These are phyloP conservation scores for Skeletonema menzelii DNA, from an alignment of 108 stramenopile genomes.

Conservation along the genomic window DNA sequence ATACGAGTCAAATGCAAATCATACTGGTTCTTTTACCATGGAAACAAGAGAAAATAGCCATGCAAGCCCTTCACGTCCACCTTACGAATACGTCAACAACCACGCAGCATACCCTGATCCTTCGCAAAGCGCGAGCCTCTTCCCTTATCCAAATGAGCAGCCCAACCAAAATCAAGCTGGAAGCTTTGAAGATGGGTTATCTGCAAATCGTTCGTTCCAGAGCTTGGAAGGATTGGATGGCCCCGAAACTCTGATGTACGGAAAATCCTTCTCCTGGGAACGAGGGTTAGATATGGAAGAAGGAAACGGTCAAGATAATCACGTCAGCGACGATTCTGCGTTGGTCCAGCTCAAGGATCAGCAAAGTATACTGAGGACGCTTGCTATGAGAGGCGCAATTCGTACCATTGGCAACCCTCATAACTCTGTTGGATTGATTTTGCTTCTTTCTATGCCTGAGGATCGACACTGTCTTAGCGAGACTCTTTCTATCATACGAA, in stretches of 20 bases:
- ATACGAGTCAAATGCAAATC: no score
- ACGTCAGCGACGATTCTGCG: not conserved
- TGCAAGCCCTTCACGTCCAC: not conserved
- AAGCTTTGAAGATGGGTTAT: constrained; percentile 1
- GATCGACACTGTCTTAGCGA: constrained; percentile 86
- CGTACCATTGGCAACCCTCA: constrained; percentile 46
- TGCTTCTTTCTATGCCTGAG: constrained; percentile 79
- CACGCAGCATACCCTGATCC: not conserved
- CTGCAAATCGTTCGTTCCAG: not conserved
- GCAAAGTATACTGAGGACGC: constrained; percentile 34
- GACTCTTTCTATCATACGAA: constrained; percentile 84
- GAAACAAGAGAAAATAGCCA: not conserved
- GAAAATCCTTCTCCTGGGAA: constrained; percentile 7
- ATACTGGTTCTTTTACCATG: not conserved
- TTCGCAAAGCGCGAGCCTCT: not conserved
- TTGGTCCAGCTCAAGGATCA: constrained; percentile 35
- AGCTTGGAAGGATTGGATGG: not conserved
- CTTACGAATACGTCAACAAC: not conserved
- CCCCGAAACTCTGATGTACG: not conserved
- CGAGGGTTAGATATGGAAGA: not conserved
- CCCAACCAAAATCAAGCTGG: not conserved
- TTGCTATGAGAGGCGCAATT: constrained; percentile 36
- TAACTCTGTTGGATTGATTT: constrained; percentile 26
- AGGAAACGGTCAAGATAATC: not conserved
- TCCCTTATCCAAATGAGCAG: not conserved